A percentile compares a stretch with the other conserved stretches of the same genome.
Evolutionary conservation across 2,329 filamentous ascomycete genomes (phyloP).

Genomic region (Cladosporium sp.): DNA sequence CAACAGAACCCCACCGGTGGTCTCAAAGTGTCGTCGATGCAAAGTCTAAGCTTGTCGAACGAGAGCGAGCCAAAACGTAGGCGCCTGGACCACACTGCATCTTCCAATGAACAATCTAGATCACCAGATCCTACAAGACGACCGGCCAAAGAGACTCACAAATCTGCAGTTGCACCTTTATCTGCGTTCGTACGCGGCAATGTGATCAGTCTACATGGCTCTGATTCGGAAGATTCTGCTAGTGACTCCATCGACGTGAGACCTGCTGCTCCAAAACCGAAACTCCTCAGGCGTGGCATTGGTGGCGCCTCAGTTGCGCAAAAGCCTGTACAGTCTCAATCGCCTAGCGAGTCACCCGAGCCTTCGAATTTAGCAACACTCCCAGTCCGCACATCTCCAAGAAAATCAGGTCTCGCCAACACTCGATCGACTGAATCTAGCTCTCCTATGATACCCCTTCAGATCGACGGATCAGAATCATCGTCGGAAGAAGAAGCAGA

Average conservation of each 20-base stretch:
- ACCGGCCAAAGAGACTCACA: background rate
- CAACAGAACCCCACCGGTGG: background rate
- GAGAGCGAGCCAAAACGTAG: conserved; percentile 27
- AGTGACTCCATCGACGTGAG: background rate
- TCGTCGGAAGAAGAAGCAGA: conserved; percentile 2
- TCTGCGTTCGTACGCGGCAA: conserved; percentile 7
- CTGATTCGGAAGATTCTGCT: conserved; percentile 4
- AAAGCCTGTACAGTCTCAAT: background rate
- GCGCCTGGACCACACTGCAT: conserved; percentile 10
- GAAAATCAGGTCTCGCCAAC: background rate
- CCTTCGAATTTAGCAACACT: background rate
- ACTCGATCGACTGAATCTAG: background rate
- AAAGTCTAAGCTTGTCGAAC: conserved; percentile 26
- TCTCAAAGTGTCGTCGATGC: conserved; percentile 22
- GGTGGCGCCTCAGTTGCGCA: conserved; percentile 12
- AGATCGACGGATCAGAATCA: background rate
- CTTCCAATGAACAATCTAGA: conserved; percentile 1
- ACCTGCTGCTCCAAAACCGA: background rate
- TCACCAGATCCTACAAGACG: background rate
- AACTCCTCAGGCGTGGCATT: conserved; percentile 12
- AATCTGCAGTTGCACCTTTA: background rate
- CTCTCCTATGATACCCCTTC: conserved; percentile 10
- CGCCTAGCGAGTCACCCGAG: background rate
- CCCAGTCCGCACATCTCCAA: conserved; percentile 5
- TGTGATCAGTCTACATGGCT: background rate